Conservation (phyloP, 2,329 filamentous ascomycete genomes). For the Epichloe hybrida region DNA sequence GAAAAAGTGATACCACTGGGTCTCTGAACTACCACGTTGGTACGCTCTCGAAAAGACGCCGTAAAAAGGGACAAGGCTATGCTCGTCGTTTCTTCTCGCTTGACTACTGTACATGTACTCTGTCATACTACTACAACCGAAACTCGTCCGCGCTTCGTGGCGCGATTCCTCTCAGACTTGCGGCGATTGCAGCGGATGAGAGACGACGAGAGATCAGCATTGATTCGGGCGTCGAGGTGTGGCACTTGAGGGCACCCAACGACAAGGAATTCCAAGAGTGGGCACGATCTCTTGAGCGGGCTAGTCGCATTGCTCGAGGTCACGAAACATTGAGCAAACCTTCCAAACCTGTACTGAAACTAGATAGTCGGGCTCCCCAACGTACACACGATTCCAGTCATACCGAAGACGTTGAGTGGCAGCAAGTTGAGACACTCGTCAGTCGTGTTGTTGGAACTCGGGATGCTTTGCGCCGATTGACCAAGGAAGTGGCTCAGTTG, state of each 20-base stretch:
- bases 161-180: conserved; percentile 81
- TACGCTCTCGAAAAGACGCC: conserved; percentile 72
- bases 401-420: conserved; percentile 72
- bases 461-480: conserved; percentile 75
- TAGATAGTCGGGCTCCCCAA: conserved; percentile 14
- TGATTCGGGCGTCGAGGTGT: conserved; percentile 91
- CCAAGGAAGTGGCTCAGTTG: conserved; percentile 63
- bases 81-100: conserved; percentile 90
- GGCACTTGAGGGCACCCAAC: conserved; percentile 79
- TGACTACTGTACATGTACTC: conserved; percentile 83
- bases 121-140: conserved; percentile 93
- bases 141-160: conserved; percentile 86
- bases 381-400: conserved; percentile 21
- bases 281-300: conserved; percentile 73
- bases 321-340: conserved; percentile 25
- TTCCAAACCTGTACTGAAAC: conserved; percentile 14
- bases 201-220: conserved; percentile 85
- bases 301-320: conserved; percentile 52
- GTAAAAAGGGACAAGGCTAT: conserved; percentile 91
- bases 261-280: conserved; percentile 77
- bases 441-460: conserved; percentile 76
- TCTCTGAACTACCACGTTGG: conserved; percentile 61
- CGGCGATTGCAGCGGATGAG: conserved; percentile 82
- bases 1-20: conserved; percentile 34
- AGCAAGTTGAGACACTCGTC: conserved; percentile 70